Evolutionary conservation across 352 stramenopile genomes (phyloP).

Genomic region (Pythium coloratum): DNA sequence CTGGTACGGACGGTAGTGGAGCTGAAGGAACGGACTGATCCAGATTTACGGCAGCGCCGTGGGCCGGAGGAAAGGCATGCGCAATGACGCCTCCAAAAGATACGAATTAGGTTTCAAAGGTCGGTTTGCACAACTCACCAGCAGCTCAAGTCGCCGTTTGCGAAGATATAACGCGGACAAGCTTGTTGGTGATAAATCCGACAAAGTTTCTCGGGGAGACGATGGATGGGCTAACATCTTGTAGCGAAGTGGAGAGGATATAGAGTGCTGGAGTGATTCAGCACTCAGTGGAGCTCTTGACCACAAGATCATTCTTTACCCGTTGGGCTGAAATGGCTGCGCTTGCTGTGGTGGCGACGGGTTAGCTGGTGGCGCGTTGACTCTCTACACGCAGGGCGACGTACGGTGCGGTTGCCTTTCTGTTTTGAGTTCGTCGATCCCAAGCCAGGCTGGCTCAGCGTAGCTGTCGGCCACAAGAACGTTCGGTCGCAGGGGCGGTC

Average conservation of each 20-base stretch:
- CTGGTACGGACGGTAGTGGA: background rate
- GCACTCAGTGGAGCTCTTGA: background rate
- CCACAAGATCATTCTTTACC: slow-evolving; percentile 8
- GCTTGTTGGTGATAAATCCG: slow-evolving; percentile 6
- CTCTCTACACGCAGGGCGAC: background rate
- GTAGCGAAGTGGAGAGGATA: background rate
- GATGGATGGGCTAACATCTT: background rate
- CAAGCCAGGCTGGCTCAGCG: background rate
- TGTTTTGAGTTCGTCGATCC: slow-evolving; percentile 3
- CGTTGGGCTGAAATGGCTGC: background rate
- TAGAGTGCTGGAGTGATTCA: background rate
- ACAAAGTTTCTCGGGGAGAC: background rate
- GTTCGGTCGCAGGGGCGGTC: background rate
- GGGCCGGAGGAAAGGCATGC: slow-evolving; percentile 12
- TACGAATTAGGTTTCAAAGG: slow-evolving; percentile 29
- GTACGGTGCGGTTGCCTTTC: background rate
- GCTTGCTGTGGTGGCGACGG: background rate
- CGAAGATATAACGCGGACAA: slow-evolving; percentile 15
- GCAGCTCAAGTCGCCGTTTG: slow-evolving; percentile 3
- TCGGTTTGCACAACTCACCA: slow-evolving; percentile 23
- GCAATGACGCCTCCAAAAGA: slow-evolving; percentile 33
- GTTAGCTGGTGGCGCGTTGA: background rate
- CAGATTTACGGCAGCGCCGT: background rate
- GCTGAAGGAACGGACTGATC: slow-evolving; percentile 2
- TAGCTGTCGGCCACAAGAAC: background rate